These are phyloP conservation scores for Escallonia herrerae DNA, from an alignment of 129 eudicot genomes.

Conservation along the genomic window DNA sequence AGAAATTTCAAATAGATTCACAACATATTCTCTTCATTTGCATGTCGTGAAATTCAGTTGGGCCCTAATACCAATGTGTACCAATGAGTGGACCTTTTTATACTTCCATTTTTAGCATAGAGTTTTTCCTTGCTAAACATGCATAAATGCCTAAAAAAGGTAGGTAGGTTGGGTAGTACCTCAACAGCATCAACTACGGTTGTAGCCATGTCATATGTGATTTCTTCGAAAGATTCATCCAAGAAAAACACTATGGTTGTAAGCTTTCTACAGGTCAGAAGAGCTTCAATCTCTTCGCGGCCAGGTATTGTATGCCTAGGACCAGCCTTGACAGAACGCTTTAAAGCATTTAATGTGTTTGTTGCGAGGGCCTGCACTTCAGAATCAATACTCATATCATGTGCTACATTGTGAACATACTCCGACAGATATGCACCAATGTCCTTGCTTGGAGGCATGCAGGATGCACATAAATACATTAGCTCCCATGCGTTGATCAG, in stretches of 20 bases:
- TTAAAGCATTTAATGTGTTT: constrained; percentile 81
- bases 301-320: constrained; percentile 89
- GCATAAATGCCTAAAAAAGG: neutral
- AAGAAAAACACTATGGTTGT: constrained; percentile 91
- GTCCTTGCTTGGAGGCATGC: constrained; percentile 98
- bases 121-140: neutral
- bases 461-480: constrained; percentile 93
- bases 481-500: constrained; percentile 95
- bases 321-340: constrained; percentile 92
- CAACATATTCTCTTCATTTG: too few relatives aligned
- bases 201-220: constrained; percentile 91
- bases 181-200: constrained; percentile 96
- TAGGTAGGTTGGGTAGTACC: constrained; percentile 41
- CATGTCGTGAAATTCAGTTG: neutral
- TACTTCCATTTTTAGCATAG: neutral
- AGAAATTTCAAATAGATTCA: too few relatives aligned
- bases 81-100: neutral
- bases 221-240: constrained; percentile 99
- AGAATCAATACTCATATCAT: constrained; percentile 50
- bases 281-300: constrained; percentile 95
- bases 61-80: neutral
- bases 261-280: constrained; percentile 77
- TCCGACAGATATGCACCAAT: constrained; percentile 86
- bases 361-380: constrained; percentile 74
- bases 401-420: constrained; percentile 77